Conservation (phyloP, 305 asterid species). For the Solanum hybrid region DNA sequence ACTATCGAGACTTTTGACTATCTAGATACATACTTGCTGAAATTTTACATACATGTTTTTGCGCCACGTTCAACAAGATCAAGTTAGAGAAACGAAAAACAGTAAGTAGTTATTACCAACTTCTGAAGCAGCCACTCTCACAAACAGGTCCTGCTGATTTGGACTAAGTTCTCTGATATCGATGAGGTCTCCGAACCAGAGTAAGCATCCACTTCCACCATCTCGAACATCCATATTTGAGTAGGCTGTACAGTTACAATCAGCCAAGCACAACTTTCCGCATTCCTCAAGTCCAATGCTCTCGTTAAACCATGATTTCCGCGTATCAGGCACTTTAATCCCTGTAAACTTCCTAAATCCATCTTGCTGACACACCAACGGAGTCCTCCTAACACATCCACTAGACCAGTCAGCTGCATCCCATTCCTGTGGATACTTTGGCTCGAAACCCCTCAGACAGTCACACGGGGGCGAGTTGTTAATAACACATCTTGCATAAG, state of each 20-base stretch:
- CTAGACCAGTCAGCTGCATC: constrained; percentile 1
- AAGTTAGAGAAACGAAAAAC: background rate
- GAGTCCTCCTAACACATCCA: constrained; percentile 11
- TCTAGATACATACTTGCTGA: background rate
- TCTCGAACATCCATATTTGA: background rate
- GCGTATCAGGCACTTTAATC: constrained; percentile 15
- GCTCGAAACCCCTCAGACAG: constrained; percentile 9
- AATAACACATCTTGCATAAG: constrained; percentile 18
- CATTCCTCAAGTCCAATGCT: constrained; percentile 12
- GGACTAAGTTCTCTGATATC: constrained; percentile 10
- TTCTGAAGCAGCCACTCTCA: constrained; percentile 14
- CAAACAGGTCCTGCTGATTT: constrained; percentile 8
- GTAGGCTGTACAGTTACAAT: constrained; percentile 20
- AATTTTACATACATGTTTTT: background rate
- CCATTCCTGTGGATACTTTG: constrained; percentile 4
- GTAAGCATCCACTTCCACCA: constrained; percentile 15
- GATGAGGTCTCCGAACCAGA: constrained; percentile 11
- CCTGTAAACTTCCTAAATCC: constrained; percentile 1
- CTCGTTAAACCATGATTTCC: background rate
- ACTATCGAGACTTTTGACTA: background rate
- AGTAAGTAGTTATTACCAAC: constrained; percentile 3
- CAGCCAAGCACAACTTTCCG: constrained; percentile 6
- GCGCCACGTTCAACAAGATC: background rate
- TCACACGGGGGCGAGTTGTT: constrained; percentile 20
- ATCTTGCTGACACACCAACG: constrained; percentile 8